Base-by-base conservation (phyloP, 805 yeast genomes). In the Wickerhamomyces alni region DNA sequence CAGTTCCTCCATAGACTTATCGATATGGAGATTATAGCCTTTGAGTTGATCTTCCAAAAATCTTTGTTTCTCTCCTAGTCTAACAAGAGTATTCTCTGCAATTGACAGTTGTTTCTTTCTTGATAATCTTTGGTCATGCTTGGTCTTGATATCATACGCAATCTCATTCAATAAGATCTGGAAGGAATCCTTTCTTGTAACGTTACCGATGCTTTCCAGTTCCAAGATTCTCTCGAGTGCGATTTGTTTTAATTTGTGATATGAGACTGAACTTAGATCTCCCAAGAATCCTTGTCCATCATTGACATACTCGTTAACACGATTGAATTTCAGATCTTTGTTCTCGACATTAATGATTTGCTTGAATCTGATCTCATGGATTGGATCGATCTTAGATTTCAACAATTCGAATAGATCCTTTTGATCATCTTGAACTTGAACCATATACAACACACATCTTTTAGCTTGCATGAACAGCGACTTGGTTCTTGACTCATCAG, bases 141-240 rank as follows among this genome's bases (percentile, higher is more conserved):
- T 77, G 40, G 77, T 72, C 44, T 61, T 63, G 46, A 93, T 87
- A 46, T 91, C 97, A 39, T 72, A 63, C 0, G 96, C 95, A 45
- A 93, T 81, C 46, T 85, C 87, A 53, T 88, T 87, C 42, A 93
- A 62, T 12, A 93, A 55, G 17, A 75, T 79, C 56, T 93, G 98
- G 59, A 80, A 87, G 16, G 82, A 77, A 54, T 87, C 77, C 25
- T 70, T 65, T 42, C 95, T 71, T 3, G 82, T 67, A 8, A 89
- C 70, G 30, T 69, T 61, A 2, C 87, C 88, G 55, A 75, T 61
- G 1, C 70, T 57, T 54, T 91, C 97, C 37, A 93, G 64, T 50
- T 87, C 87, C 38, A 88, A 65, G 3, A 91, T 72, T 42, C 81
- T 73, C 49, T 83, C 88, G 27, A 93, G 62, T 0, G 95, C 82